Conservation (phyloP, 1,284 basidiomycete species). For the Ceratobasidium sp. region DNA sequence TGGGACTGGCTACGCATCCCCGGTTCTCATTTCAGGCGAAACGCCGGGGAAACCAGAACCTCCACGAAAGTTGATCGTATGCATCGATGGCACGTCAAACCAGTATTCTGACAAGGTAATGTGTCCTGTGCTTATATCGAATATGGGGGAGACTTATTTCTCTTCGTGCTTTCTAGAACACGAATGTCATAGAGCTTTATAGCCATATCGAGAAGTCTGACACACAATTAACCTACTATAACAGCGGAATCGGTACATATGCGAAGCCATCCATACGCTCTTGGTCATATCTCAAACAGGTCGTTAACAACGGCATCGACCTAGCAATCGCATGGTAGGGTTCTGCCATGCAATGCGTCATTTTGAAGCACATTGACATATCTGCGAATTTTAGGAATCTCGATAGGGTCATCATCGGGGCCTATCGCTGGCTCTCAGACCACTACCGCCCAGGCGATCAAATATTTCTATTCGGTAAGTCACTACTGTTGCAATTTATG, state of each 20-base stretch:
- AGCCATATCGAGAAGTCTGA: constrained; percentile 2
- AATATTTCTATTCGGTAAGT: constrained; percentile 48
- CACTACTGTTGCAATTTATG: too few species aligned
- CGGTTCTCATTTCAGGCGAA: background rate
- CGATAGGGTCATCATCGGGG: constrained; percentile 41
- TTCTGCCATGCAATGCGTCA: too few species aligned
- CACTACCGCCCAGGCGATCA: constrained; percentile 38
- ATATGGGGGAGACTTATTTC: background rate
- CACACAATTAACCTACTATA: constrained; percentile 46
- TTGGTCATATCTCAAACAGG: background rate
- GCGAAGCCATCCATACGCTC: constrained; percentile 26
- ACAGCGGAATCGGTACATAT: constrained; percentile 47
- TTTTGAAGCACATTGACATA: too few species aligned
- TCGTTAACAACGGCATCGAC: constrained; percentile 20
- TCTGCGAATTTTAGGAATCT: constrained; percentile 33
- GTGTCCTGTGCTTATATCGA: too few species aligned
- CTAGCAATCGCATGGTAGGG: constrained; percentile 43
- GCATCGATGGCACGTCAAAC: constrained; percentile 24
- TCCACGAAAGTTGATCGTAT: constrained; percentile 10
- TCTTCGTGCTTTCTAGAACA: background rate
- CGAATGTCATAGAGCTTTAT: constrained; percentile 18
- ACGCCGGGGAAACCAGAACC: background rate
- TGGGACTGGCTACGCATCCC: background rate
- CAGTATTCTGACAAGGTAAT: constrained; percentile 20
- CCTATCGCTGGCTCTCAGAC: constrained; percentile 47